Evolutionary conservation across 352 stramenopile genomes (phyloP), one percentile per base, ranked within the genome.

Genomic region (Globisporangium camurandrum): DNA sequence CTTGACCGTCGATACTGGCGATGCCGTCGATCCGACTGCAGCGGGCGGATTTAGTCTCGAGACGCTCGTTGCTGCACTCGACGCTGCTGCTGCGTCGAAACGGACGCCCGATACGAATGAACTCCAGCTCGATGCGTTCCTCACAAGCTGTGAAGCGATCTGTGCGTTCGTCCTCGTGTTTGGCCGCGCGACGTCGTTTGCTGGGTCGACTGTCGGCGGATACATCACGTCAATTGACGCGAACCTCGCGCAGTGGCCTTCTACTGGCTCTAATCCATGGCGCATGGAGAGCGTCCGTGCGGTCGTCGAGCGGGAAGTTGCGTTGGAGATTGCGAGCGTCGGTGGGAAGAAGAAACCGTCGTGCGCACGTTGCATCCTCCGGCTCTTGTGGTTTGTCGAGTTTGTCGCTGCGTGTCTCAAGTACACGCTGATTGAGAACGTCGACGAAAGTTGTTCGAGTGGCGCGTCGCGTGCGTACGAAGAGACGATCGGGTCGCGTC

Each of bases 281-380:
- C 67, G 66, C 46, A 62, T 82, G 20, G 58, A 71, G 39, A 86
- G 71, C 22, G 55, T 93, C 6, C 73, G 70, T 16, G 56, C 60
- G 0, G 53, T 93, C 9, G 63, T 90, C 24, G 62, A 79, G 37
- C 72, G 71, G 28, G 81, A 93, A 64, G 78, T 90, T 26, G 65
- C 68, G 10, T 61, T 82, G 12, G 51, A 78, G 23, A 50, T 83
- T 17, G 81, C 81, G 6, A 67, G 67, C 20, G 52, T 83, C 6
- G 81, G 81, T 19, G 81, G 81, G 22, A 93, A 93, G 61, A 92
- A 93, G 68, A 87, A 88, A 33, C 78, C 81, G 36, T 90, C 78
- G 24, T 86, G 70, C 54, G 75, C 62, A 34, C 80, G 81, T 24
- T 86, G 81, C 50, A 51, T 89, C 26, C 56, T 90, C 40, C 81